phyloP scores from a whole-genome alignment of 768 basidiomycete species.

The Leccinellum luteum region DNA sequence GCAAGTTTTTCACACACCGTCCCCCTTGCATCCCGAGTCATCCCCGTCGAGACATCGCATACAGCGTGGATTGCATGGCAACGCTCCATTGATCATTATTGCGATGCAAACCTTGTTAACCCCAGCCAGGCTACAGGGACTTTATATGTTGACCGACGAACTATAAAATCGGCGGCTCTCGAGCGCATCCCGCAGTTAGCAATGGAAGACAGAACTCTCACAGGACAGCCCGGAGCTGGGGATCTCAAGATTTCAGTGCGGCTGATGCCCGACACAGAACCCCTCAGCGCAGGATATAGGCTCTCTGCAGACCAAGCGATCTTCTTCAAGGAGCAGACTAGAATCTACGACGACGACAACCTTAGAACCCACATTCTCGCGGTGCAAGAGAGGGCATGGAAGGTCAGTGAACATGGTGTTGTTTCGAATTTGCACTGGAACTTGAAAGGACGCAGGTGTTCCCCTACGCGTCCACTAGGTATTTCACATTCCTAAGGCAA shows the following conservation, averaged over 20 bases:
- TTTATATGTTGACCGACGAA: not conserved
- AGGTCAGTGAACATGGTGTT: conserved; percentile 13
- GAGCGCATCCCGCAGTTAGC: no score
- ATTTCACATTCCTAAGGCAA: conserved; percentile 25
- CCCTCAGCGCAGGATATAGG: not conserved
- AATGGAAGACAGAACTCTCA: conserved; percentile 2
- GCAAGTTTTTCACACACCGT: no score
- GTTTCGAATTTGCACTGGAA: not conserved
- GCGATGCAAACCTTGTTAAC: not conserved
- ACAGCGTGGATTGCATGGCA: no score
- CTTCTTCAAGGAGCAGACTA: conserved; percentile 30
- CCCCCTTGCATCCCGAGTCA: no score
- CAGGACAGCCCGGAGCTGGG: conserved; percentile 3
- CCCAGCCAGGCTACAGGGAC: not conserved
- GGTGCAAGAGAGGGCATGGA: conserved; percentile 30
- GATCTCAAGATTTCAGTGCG: conserved; percentile 4
- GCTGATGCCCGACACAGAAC: not conserved
- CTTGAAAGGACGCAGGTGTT: conserved; percentile 13
- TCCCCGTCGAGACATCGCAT: no score
- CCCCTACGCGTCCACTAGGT: conserved; percentile 30
- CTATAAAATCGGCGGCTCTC: not conserved
- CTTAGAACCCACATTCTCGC: conserved; percentile 31
- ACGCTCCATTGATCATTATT: not conserved
- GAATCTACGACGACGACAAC: conserved; percentile 26
- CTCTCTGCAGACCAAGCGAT: conserved; percentile 16